Evolutionary conservation across 139 green algal species (phyloP), one percentile per base, ranked within the genome.

Genomic region (Auxenochlorella protothecoides): DNA sequence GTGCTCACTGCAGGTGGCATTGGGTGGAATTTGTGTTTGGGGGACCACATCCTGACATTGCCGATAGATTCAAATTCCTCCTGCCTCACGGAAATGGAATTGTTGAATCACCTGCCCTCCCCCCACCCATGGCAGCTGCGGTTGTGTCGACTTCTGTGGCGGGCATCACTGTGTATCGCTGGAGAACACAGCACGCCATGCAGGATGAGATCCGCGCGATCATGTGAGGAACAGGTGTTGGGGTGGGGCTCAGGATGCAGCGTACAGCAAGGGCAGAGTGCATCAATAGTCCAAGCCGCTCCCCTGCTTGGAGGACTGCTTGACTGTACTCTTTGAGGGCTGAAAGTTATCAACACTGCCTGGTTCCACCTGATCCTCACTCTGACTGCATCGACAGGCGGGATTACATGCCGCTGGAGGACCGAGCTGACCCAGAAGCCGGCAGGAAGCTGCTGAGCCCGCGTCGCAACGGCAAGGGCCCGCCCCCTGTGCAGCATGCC

Each of bases 391-490:
- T 44, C 1, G 27, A 44, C 69, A 79, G 74, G 74, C 66, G 72
- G 5, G 65, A 83, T 44, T 83, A 83, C 71, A 80, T 83, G 78
- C 78, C 78, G 8, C 68, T 83, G 64, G 73, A 72, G 9, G 15
- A 53, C 59, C 55, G 68, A 52, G 68, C 57, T 11, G 57, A 53
- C 55, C 12, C 6, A 2, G 69, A 11, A 14, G 27, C 27, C 27
- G 27, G 27, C 27, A 15, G 7, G 51, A 11, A 55, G 68, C 68
- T 11, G 52, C 68, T 10, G 52, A 11, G 16, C 16, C 52, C 16
- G 68, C 8, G 65, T 9, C 8, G 65, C 65, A n/a, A n/a, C 2
- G n/a, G 65, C n/a, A 6, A 6, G n/a, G 65, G n/a, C 16, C n/a
- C 65, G n/a, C n/a, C 53, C 10, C 53, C 11, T 44, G 27, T 44